Base-by-base conservation (phyloP, 768 basidiomycete species). In the Kwoniella pini region DNA sequence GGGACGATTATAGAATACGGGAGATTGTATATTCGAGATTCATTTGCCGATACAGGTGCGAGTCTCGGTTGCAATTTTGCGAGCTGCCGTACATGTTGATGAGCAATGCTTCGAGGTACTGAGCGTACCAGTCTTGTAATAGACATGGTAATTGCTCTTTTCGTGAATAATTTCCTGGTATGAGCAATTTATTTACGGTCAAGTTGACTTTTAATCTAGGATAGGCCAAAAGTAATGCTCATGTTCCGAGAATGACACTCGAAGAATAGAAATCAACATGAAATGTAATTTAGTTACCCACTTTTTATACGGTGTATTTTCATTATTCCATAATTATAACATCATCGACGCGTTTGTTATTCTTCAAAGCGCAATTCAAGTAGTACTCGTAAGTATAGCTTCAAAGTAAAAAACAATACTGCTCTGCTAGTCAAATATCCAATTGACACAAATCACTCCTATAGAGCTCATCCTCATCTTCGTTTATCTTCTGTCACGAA, bases 191-290 rank as follows among this genome's bases (percentile, higher is more conserved):
- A 13, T 42, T 17, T 10, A 42, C 19, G n/a, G 19, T 12, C 40
- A n/a, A n/a, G n/a, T n/a, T n/a, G n/a, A n/a, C n/a, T n/a, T n/a
- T n/a, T n/a, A n/a, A 31, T 10, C 9, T 31, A 51, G 17, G 12
- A 51, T n/a, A 17, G 9, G 49, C 12, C 5, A 17, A 51, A 33
- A 31, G 26, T 15, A 21, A 31, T 7, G 33, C 3, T 21, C 7
- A n/a, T 13, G n/a, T 27, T 38, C 6, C 13, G 33, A 17, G 30
- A 33, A 33, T 31, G 28, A n/a, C n/a, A n/a, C n/a, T n/a, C 31
- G 38, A 42, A 22, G 22, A n/a, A n/a, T n/a, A n/a, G 44, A 50
- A 44, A n/a, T 28, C 57, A 52, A 59, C 57, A 59, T 59, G 49
- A 59, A 59, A 51, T 19, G 3, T 59, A 59, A 42, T 28, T 30